Percentiles rank a stretch among this genome's conserved stretches.
phyloP scores from a whole-genome alignment of 2,329 filamentous ascomycete genomes.

The Claviceps sorghi region DNA sequence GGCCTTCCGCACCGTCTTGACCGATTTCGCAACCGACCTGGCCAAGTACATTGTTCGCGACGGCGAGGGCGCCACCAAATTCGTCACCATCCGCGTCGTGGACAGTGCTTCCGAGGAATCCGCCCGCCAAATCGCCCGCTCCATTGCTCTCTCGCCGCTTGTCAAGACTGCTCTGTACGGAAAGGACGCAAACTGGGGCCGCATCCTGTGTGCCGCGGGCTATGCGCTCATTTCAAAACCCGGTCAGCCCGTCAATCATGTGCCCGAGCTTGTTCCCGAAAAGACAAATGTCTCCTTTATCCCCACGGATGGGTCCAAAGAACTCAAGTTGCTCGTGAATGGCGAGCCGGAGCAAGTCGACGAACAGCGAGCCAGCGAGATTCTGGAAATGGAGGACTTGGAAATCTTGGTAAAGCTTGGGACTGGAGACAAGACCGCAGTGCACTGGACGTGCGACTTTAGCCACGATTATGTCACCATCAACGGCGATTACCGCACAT shows the following conservation, averaged over 20 bases:
- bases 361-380: conserved; percentile 61
- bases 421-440: conserved; percentile 51
- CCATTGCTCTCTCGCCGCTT: conserved; percentile 79
- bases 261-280: conserved; percentile 50
- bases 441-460: conserved; percentile 78
- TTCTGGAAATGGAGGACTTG: conserved; percentile 62
- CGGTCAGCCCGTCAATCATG: conserved; percentile 40
- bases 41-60: conserved; percentile 90
- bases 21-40: conserved; percentile 65
- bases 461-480: conserved; percentile 66
- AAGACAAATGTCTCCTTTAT: conserved; percentile 67
- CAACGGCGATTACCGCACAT: conserved; percentile 55
- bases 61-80: conserved; percentile 95
- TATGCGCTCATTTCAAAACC: conserved; percentile 54
- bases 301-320: conserved; percentile 59
- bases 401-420: conserved; percentile 65
- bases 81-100: conserved; percentile 78
- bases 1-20: conserved; percentile 58
- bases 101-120: conserved; percentile 55
- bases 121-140: conserved; percentile 67
- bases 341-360: conserved; percentile 71
- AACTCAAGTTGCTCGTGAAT: conserved; percentile 62
- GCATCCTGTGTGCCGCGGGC: conserved; percentile 86
- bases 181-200: conserved; percentile 96
- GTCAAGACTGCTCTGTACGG: conserved; percentile 97